A percentile compares a stretch with the other conserved stretches of the same genome.
Conservation (phyloP, 2,329 filamentous ascomycete genomes). For the Magnaporthales sp. region DNA sequence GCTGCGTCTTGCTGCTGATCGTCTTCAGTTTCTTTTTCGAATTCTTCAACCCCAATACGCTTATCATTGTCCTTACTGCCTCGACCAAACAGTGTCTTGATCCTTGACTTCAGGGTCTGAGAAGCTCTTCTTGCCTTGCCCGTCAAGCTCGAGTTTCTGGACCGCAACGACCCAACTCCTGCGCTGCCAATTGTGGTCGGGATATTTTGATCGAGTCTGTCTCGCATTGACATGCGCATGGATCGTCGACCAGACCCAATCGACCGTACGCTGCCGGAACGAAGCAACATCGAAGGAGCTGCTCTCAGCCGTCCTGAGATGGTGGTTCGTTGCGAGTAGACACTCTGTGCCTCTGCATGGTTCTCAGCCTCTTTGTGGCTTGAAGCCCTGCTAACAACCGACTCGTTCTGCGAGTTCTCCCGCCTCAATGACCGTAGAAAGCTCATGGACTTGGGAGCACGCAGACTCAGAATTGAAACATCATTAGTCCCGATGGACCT, state of each 20-base stretch:
- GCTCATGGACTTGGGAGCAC: conserved; percentile 46
- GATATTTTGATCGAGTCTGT: conserved; percentile 6
- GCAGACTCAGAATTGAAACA: conserved; percentile 19
- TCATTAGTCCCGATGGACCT: background rate
- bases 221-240: conserved; percentile 1
- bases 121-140: conserved; percentile 54
- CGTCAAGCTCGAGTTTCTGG: conserved; percentile 29
- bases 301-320: background rate
- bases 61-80: background rate
- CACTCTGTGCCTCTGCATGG: conserved; percentile 20
- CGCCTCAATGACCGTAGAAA: conserved; percentile 27
- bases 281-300: background rate
- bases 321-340: background rate
- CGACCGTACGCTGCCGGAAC: conserved; percentile 3
- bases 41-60: background rate
- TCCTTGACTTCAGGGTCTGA: conserved; percentile 49
- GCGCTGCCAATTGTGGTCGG: background rate
- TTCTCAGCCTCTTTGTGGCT: conserved; percentile 6
- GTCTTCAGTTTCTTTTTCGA: conserved; percentile 7
- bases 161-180: background rate
- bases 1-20: conserved; percentile 7
- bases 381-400: background rate
- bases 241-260: conserved; percentile 6
- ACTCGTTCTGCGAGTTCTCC: background rate
- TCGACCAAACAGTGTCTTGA: conserved; percentile 35